Evolutionary conservation across 116 monocot genomes (phyloP), one percentile per base, ranked within the genome.

Genomic region (Phalaenopsis hybrid): DNA sequence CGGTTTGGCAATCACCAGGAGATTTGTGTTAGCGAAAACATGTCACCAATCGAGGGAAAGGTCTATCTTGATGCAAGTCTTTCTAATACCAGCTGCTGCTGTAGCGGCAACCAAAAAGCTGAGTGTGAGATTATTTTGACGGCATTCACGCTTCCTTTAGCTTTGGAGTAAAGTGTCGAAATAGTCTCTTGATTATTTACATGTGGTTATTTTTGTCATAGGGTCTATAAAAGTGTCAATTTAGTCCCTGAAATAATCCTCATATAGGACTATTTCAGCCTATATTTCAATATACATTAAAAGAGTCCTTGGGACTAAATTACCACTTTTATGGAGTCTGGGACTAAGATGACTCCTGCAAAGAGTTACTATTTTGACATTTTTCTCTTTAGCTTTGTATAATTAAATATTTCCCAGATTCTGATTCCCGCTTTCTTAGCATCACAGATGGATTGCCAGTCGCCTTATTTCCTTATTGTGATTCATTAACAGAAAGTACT

Each of bases 401-500:
- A 45, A 75, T 11, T n/a, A 75, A 46, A 10, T 52, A 17, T 75
- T 48, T n/a, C 44, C 75, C 23, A 28, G 28, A 25, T 77, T 77
- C 77, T 77, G 51, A 77, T 50, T 49, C 23, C n/a, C 75, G 45
- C 16, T 48, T 75, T 46, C 46, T 75, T 45, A 75, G 46, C 46
- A 2, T 45, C 8, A 34, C 80, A 84, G 84, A 75, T 80, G 49
- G 15, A 8, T 9, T 23, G 15, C 37, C n/a, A 5, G 25, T 79
- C 6, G 20, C 73, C 74, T 73, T 18, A 4, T 57, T 65, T 10
- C 79, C 84, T 6, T 63, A 80, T 11, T 41, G 12, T 11, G 51
- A 80, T 37, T 84, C 84, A 49, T 57, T 80, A 33, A 45, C 83
- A 18, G 68, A 51, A 4, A 21, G 46, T 15, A 11, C 13, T 21